These are phyloP conservation scores for Chrysoporthe deuterocubensis DNA, from an alignment of 2,329 filamentous ascomycete genomes.

Conservation along the genomic window DNA sequence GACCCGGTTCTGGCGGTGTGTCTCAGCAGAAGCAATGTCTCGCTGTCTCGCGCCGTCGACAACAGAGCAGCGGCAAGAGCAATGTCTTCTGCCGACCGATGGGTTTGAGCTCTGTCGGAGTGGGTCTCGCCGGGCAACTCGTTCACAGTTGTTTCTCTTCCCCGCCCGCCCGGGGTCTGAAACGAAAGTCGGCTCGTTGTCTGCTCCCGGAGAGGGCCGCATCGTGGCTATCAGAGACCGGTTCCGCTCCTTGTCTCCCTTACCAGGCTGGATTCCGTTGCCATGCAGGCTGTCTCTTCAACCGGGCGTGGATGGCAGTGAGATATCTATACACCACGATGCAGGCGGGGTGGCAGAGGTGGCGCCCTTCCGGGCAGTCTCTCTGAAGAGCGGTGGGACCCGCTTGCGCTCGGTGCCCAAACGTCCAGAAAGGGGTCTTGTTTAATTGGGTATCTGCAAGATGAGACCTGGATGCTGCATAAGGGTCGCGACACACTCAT, in stretches of 20 bases:
- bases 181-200: neutral
- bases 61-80: neutral
- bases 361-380: slow-evolving; percentile 10
- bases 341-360: slow-evolving; percentile 15
- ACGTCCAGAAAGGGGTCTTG: slow-evolving; percentile 21
- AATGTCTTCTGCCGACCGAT: neutral
- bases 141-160: neutral
- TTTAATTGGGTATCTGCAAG: slow-evolving; percentile 28
- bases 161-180: neutral
- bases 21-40: slow-evolving; percentile 2
- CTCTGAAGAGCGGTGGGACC: slow-evolving; percentile 22
- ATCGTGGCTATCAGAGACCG: neutral
- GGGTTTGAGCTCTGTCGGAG: neutral
- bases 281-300: slow-evolving; percentile 8
- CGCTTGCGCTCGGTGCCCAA: slow-evolving; percentile 28
- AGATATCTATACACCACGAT: neutral
- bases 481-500: slow-evolving; percentile 32
- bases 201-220: neutral
- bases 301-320: slow-evolving; percentile 1
- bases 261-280: neutral
- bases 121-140: neutral
- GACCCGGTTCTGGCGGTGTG: slow-evolving; percentile 23
- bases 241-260: neutral
- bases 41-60: neutral
- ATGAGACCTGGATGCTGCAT: slow-evolving; percentile 29